Conservation (phyloP, 2,329 filamentous ascomycete genomes). For the Colletotrichum eleusines region DNA sequence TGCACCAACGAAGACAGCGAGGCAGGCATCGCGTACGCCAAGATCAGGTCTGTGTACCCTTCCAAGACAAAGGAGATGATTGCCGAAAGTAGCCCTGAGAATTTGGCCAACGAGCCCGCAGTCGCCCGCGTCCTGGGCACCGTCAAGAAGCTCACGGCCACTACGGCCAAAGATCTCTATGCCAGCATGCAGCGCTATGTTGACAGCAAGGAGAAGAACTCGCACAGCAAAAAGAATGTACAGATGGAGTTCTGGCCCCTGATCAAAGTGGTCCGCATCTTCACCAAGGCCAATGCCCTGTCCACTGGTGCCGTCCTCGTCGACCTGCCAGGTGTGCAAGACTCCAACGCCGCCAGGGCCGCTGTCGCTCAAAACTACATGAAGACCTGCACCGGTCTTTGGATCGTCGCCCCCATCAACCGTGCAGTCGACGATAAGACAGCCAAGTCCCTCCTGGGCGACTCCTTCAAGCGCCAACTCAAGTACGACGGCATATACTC, state of each 20-base stretch:
- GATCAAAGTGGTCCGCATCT: conserved; percentile 63
- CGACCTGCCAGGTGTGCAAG: conserved; percentile 69
- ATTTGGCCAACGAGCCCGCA: conserved; percentile 44
- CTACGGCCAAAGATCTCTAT: conserved; percentile 44
- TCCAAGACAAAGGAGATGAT: conserved; percentile 46
- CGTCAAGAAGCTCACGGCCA: conserved; percentile 44
- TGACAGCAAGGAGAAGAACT: conserved; percentile 48
- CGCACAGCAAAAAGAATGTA: conserved; percentile 26
- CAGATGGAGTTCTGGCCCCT: conserved; percentile 60
- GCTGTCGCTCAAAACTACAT: conserved; percentile 70
- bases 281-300: conserved; percentile 50
- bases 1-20: conserved; percentile 58
- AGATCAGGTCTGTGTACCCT: conserved; percentile 62
- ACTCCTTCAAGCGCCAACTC: conserved; percentile 69
- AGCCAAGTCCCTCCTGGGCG: conserved; percentile 67
- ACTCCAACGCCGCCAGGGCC: conserved; percentile 70
- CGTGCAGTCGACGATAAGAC: conserved; percentile 71
- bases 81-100: conserved; percentile 40
- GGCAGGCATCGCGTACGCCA: conserved; percentile 55
- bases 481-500: conserved; percentile 69
- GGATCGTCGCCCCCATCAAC: conserved; percentile 73
- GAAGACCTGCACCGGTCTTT: conserved; percentile 69
- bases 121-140: conserved; percentile 46
- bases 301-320: conserved; percentile 53
- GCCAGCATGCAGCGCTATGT: conserved; percentile 46